phyloP scores from a whole-genome alignment of 2,329 filamentous ascomycete genomes.

The Aureobasidium sp. region DNA sequence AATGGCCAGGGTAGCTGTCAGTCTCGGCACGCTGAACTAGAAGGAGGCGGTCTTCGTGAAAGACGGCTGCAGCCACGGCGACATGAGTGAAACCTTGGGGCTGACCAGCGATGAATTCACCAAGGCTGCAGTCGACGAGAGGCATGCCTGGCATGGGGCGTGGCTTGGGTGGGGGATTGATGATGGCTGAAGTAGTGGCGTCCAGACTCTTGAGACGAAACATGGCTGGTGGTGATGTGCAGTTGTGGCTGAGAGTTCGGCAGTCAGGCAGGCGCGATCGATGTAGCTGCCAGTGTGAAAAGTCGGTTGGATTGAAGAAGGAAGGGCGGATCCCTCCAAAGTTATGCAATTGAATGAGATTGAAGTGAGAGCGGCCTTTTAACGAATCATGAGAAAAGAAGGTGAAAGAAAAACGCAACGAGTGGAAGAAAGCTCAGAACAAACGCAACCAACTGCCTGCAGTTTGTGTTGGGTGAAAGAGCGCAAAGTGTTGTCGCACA shows the following conservation, averaged over 20 bases:
- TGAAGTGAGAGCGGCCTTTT: background rate
- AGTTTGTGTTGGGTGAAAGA: background rate
- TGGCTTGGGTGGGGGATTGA: conserved; percentile 13
- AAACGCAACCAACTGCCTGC: conserved; percentile 7
- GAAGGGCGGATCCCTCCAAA: background rate
- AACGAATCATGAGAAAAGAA: background rate
- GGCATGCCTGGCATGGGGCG: conserved; percentile 6
- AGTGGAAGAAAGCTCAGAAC: background rate
- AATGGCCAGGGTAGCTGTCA: conserved; percentile 40
- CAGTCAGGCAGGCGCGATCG: background rate
- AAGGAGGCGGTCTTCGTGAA: conserved; percentile 30
- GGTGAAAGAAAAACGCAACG: background rate
- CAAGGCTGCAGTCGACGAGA: background rate
- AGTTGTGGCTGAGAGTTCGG: background rate
- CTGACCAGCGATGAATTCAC: conserved; percentile 10
- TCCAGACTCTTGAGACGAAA: conserved; percentile 18
- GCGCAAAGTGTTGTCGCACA: background rate
- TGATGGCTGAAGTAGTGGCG: conserved; percentile 7
- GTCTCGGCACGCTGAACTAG: conserved; percentile 38
- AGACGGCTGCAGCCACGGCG: conserved; percentile 18
- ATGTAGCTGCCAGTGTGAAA: background rate
- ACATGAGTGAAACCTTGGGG: conserved; percentile 16
- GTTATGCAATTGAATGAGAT: background rate
- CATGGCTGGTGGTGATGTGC: conserved; percentile 3
- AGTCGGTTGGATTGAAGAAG: background rate